These are phyloP conservation scores for Curvularia lunata DNA, from an alignment of 2,329 filamentous ascomycete genomes.

Conservation along the genomic window DNA sequence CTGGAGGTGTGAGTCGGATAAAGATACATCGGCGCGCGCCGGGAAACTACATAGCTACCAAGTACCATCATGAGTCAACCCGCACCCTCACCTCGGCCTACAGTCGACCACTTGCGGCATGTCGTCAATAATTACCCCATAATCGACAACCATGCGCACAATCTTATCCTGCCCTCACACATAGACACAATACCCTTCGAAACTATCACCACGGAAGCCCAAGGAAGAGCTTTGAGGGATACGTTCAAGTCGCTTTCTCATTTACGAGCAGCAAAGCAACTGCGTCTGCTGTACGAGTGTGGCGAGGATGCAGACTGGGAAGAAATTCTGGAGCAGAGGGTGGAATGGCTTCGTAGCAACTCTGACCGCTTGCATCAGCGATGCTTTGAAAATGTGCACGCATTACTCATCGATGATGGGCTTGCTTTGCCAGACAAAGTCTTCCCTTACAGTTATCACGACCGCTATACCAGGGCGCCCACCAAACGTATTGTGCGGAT, in stretches of 20 bases:
- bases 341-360: constrained; percentile 55
- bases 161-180: constrained; percentile 63
- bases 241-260: constrained; percentile 70
- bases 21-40: background rate
- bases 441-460: constrained; percentile 64
- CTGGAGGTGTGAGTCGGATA: background rate
- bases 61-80: constrained; percentile 26
- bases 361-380: constrained; percentile 63
- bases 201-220: constrained; percentile 74
- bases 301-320: constrained; percentile 64
- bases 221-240: constrained; percentile 69
- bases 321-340: constrained; percentile 58
- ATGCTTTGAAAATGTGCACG: constrained; percentile 75
- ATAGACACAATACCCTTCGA: constrained; percentile 61
- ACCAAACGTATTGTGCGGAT: constrained; percentile 80
- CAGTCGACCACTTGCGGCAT: constrained; percentile 42
- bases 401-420: constrained; percentile 79
- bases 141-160: constrained; percentile 77
- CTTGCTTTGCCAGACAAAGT: constrained; percentile 62
- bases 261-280: constrained; percentile 71
- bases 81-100: constrained; percentile 26
- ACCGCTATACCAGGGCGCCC: constrained; percentile 66
- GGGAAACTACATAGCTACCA: background rate
- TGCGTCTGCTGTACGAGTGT: constrained; percentile 69
- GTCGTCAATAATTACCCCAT: constrained; percentile 59